Base-by-base conservation (phyloP, 1,284 basidiomycete species). In the Ceratobasidium sp. region DNA sequence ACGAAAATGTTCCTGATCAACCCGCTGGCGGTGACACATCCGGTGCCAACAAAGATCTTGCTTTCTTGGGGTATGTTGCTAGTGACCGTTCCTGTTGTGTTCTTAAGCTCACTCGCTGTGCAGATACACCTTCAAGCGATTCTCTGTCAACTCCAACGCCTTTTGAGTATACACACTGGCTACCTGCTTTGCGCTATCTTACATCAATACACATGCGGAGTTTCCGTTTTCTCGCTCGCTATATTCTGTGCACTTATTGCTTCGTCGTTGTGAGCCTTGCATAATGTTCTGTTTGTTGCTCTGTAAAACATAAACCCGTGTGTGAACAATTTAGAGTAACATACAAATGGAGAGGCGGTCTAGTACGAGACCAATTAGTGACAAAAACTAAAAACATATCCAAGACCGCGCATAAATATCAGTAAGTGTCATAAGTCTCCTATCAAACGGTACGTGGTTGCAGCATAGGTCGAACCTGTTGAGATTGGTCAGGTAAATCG, bases 121-220 rank as follows among this genome's bases (percentile, higher is more conserved):
- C 80, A 94, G 93, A 76, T 94, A 93, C 82, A 94, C 93, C 23
- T 94, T 94, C 89, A 94, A 93, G 83, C 89, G 92, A 33, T 92
- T 93, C 85, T 88, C 90, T 76, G 76, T 80, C 56, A 78, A 77
- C 47, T 74, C 66, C 26, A 15, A 26, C 33, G 56, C 63, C 33
- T 69, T 75, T 37, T 79, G 49, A 28, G 5, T 20, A 15, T 45
- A 47, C 56, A 78, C 60, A 35, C 31, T 20, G 63, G 39, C 54
- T 54, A 74, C 58, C 45, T 56, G 49, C 31, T 56, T 33, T 61
- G 5, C 35, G 54, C 68, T 61, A 60, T 73, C 61, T 53, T 56
- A 65, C 68, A 68, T 37, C 64, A 33, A 66, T 51, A 28, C 31
- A 49, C 56, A 64, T 54, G 45, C 61, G 28, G 39, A 20, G 45